phyloP scores from a whole-genome alignment of 495 filamentous ascomycete genomes.

The Lindgomyces ingoldianus region DNA sequence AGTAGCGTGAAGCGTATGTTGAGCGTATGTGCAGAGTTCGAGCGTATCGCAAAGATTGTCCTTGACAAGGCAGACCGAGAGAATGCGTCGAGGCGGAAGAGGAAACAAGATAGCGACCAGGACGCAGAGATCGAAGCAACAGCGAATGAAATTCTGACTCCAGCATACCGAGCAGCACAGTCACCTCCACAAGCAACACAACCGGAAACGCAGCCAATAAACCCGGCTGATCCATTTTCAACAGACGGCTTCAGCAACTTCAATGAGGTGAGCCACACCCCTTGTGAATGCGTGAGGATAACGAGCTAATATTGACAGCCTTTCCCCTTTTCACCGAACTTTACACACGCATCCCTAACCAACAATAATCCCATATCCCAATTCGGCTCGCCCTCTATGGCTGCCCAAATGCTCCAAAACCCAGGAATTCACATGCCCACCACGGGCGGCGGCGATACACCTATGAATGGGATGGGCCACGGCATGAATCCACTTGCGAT shows the following conservation, averaged over 20 bases:
- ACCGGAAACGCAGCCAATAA: constrained; percentile 8
- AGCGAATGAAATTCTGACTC: constrained; percentile 34
- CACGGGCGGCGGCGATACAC: not conserved
- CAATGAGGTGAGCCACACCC: constrained; percentile 30
- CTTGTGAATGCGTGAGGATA: not conserved
- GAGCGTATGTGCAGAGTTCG: constrained; percentile 88
- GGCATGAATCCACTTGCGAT: constrained; percentile 35
- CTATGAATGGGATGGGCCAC: constrained; percentile 17
- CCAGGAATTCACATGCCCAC: constrained; percentile 11
- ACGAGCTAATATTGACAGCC: constrained; percentile 21
- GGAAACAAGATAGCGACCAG: constrained; percentile 62
- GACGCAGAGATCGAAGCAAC: constrained; percentile 42
- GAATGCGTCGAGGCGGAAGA: constrained; percentile 71
- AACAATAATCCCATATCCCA: constrained; percentile 21
- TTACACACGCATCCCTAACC: constrained; percentile 35
- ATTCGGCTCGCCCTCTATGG: constrained; percentile 29
- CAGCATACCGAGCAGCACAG: constrained; percentile 21
- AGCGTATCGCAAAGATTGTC: constrained; percentile 88
- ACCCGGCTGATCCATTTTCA: constrained; percentile 15
- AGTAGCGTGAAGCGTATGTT: constrained; percentile 91
- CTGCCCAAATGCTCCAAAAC: constrained; percentile 23
- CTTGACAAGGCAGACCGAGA: constrained; percentile 90
- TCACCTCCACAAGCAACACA: constrained; percentile 15
- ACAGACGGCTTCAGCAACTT: constrained; percentile 27
- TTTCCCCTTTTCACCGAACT: constrained; percentile 39